Evolutionary conservation across 2,329 filamentous ascomycete genomes (phyloP).

Genomic region (Colletotrichum melonis): DNA sequence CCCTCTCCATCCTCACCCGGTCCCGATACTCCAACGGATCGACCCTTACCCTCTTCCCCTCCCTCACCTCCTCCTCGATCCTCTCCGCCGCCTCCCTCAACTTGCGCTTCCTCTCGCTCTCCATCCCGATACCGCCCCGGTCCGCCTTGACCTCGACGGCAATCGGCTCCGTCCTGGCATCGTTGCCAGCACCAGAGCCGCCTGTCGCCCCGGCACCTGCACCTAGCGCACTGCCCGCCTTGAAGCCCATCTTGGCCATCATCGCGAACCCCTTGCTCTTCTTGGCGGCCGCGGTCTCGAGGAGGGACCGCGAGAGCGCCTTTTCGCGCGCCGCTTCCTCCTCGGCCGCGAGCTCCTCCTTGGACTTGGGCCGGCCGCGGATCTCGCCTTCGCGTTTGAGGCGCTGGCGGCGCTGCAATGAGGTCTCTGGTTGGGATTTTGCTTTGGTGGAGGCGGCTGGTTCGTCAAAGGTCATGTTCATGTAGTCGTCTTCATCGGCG

Average conservation of each 20-base stretch:
- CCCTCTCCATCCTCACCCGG: constrained; percentile 75
- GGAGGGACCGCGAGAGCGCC: constrained; percentile 79
- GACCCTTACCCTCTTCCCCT: constrained; percentile 70
- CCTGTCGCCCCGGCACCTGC: constrained; percentile 48
- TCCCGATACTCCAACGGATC: constrained; percentile 80
- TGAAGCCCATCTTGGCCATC: constrained; percentile 97
- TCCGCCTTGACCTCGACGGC: constrained; percentile 81
- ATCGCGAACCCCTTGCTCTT: constrained; percentile 91
- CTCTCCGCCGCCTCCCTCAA: constrained; percentile 70
- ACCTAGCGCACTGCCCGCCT: constrained; percentile 77
- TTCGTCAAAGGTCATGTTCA: constrained; percentile 92
- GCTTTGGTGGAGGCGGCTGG: constrained; percentile 63
- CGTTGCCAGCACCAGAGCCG: constrained; percentile 55
- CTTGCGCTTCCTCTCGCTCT: constrained; percentile 85
- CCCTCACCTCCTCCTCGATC: constrained; percentile 50
- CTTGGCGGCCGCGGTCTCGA: constrained; percentile 66
- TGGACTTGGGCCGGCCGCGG: constrained; percentile 78
- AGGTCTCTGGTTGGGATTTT: constrained; percentile 59
- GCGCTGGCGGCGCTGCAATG: constrained; percentile 64
- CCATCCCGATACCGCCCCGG: constrained; percentile 84
- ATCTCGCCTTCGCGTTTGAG: constrained; percentile 74
- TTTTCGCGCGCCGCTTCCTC: constrained; percentile 79
- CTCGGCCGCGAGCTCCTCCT: constrained; percentile 82
- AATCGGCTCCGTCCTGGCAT: constrained; percentile 74
- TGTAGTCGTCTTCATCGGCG: constrained; percentile 93